Base-by-base conservation (phyloP, 345 rosid species). In the Salix arbutifolia region DNA sequence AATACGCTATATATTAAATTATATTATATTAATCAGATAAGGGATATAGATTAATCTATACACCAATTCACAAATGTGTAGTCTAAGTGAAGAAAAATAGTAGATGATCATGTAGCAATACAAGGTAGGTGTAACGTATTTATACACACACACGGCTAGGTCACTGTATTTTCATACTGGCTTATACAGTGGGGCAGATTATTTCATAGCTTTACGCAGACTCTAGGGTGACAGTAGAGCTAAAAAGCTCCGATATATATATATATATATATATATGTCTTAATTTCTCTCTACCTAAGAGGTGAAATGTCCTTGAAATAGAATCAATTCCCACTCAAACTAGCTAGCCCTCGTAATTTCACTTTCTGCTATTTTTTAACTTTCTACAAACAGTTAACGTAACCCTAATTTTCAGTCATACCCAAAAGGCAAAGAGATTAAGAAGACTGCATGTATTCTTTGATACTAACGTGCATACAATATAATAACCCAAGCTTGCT, bases 401-500 rank as follows among this genome's bases (percentile, higher is more conserved):
- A 68, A 23, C 10, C 17, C 23, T n/a, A 52, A 26, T 48, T 1
- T 12, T 28, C 31, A 25, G 40, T 52, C 28, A 42, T 53, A 3
- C 50, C n/a, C 16, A 1, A 42, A 18, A 14, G 25, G 21, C 16
- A 46, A 21, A 11, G 35, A 60, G 60, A 65, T 69, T 66, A 72
- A 71, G 68, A 83, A 82, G 85, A 61, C 26, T 46, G 73, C 76
- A 81, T 78, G 69, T 78, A 73, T 80, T 77, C 81, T 79, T 16
- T 64, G 44, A 74, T 82, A 75, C 73, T 80, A 82, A 19, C 86
- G 86, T 81, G 77, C 83, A 78, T 74, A 89, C 85, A 73, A 68
- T 77, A 90, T 67, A 77, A 83, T 71, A 85, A 10, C 48, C 85
- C 81, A 80, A 77, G 86, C 98, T 89, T 91, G 90, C 82, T 89